Evolutionary conservation across 768 basidiomycete species (phyloP).

Genomic region (Nevesoporus exiguus): DNA sequence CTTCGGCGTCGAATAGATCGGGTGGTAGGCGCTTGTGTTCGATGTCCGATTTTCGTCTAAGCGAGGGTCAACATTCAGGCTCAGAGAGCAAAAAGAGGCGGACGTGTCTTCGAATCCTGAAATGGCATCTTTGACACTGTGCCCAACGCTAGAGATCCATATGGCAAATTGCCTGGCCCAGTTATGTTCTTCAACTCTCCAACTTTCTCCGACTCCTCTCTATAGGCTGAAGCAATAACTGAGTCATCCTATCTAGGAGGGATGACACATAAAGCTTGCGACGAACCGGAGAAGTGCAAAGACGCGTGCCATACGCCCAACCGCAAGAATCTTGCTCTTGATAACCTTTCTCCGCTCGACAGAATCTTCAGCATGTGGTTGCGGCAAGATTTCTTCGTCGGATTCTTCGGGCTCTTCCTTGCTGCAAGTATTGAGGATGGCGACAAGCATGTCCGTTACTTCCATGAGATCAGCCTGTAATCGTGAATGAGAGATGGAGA

Average conservation of each 20-base stretch:
- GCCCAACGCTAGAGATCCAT: slow-evolving; percentile 80
- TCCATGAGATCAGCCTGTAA: neutral
- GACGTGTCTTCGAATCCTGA: slow-evolving; percentile 94
- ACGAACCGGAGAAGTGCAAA: slow-evolving; percentile 85
- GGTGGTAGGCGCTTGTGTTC: slow-evolving; percentile 99
- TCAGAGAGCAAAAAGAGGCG: slow-evolving; percentile 33
- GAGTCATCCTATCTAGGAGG: neutral
- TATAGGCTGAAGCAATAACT: slow-evolving; percentile 26
- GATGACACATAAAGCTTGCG: too few relatives aligned
- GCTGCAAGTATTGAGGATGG: slow-evolving; percentile 89
- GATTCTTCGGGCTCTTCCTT: slow-evolving; percentile 82
- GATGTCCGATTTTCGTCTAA: slow-evolving; percentile 92
- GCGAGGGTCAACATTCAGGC: neutral
- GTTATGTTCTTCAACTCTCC: slow-evolving; percentile 93
- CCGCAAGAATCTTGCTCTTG: slow-evolving; percentile 91
- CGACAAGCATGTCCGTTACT: slow-evolving; percentile 98
- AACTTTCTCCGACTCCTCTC: slow-evolving; percentile 97
- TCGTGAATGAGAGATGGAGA: neutral
- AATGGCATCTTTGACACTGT: slow-evolving; percentile 92
- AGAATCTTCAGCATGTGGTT: slow-evolving; percentile 33
- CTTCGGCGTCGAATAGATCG: slow-evolving; percentile 80
- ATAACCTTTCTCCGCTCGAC: slow-evolving; percentile 68
- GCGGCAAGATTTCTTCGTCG: slow-evolving; percentile 33
- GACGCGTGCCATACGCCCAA: slow-evolving; percentile 87
- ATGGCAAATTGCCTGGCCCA: slow-evolving; percentile 74